phyloP scores from a whole-genome alignment of 805 yeast species.

The Priceomyces haplophilus region DNA sequence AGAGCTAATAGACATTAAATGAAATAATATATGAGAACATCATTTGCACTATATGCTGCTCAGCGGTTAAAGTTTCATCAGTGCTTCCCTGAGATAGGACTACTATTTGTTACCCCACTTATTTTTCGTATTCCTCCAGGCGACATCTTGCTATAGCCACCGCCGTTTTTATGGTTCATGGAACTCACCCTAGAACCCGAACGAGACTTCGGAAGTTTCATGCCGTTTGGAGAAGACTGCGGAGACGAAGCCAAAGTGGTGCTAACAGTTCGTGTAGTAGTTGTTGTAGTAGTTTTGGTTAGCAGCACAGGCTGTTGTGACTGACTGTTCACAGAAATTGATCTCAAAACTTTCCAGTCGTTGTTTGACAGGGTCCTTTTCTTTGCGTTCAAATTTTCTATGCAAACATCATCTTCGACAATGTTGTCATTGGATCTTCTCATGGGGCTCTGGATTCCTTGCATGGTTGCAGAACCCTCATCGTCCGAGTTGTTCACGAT shows the following conservation, averaged over 20 bases:
- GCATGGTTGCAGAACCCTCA: slow-evolving; percentile 26
- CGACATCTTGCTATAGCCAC: slow-evolving; percentile 11
- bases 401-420: slow-evolving; percentile 14
- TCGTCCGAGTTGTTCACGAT: slow-evolving; percentile 45
- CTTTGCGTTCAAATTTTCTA: slow-evolving; percentile 18
- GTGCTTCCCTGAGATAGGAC: not conserved
- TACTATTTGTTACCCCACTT: slow-evolving; percentile 16
- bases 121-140: slow-evolving; percentile 28
- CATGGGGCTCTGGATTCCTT: slow-evolving; percentile 17
- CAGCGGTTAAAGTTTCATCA: not conserved
- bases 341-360: slow-evolving; percentile 41
- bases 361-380: slow-evolving; percentile 19
- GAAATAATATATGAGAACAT: not conserved
- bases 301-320: slow-evolving; percentile 30
- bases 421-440: slow-evolving; percentile 15
- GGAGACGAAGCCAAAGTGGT: slow-evolving; percentile 35
- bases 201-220: slow-evolving; percentile 25
- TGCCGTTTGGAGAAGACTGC: slow-evolving; percentile 20
- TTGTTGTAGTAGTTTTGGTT: slow-evolving; percentile 44
- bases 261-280: slow-evolving; percentile 51
- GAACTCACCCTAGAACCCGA: slow-evolving; percentile 21
- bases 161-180: slow-evolving; percentile 11
- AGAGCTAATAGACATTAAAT: not conserved
- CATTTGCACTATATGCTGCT: not conserved
- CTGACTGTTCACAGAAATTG: slow-evolving; percentile 32